Evolutionary conservation across 1,284 basidiomycete species (phyloP), one percentile per base, ranked within the genome.

Genomic region (Ganoderma sp.): DNA sequence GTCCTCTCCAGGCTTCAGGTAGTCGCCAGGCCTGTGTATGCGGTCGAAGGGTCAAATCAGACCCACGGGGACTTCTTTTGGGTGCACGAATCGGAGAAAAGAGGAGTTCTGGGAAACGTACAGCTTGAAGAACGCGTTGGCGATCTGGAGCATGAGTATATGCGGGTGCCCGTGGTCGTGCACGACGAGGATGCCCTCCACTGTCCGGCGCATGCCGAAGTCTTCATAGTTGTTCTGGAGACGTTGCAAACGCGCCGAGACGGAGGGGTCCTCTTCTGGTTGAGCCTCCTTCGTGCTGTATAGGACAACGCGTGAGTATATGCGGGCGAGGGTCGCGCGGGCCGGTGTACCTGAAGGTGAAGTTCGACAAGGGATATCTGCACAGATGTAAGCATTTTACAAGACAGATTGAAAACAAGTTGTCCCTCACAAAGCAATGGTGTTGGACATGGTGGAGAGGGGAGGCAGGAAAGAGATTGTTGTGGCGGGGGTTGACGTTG

Each of bases 91-190:
- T 37, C 39, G 37, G 41, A 61, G 12, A 63, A 64, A 37, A 63
- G 25, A 48, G 61, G 61, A 37, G 54, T 25, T 25, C 14, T 22
- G 22, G 10, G 54, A 41, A n/a, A 84, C 93, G 77, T 76, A 96
- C 95, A 99, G 88, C 81, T 99, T 99, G 87, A 98, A 99, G 82
- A 98, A 99, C 22, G 96, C 96, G 78, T 98, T 98, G 42, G 96
- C 97, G 77, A 99, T 98, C 79, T 99, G 97, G 17, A 99, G 87
- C 90, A 99, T 97, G 73, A 99, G 88, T 70, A 99, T 94, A 77
- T 99, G 97, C 3, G 96, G 95, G 77, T 97, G 93, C 0, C 95
- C 94, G 72, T 96, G 95, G 78, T 96, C 93, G 80, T 98, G 96
- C 32, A 98, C 96, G 63, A 99, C 91, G 42, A 99, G 88, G 69